These are phyloP conservation scores for Monilinia fructigena DNA, from an alignment of 2,329 filamentous ascomycete species.

Conservation along the genomic window DNA sequence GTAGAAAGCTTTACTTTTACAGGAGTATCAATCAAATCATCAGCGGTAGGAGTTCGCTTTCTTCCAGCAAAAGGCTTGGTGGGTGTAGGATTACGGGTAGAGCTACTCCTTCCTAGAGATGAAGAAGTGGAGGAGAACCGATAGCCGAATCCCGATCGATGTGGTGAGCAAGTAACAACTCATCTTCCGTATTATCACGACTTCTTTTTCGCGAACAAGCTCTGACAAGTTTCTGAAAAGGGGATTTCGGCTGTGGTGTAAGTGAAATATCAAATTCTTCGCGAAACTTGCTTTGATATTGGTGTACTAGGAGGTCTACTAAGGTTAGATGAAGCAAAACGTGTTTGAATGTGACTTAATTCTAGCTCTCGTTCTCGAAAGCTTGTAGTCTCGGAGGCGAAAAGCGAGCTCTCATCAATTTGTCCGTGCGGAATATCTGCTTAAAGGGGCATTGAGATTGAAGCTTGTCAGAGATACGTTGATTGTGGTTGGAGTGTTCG, in stretches of 20 bases:
- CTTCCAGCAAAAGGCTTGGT: background rate
- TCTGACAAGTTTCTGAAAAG: slow-evolving; percentile 22
- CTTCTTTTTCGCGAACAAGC: slow-evolving; percentile 16
- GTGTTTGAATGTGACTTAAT: slow-evolving; percentile 30
- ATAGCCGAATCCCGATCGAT: slow-evolving; percentile 26
- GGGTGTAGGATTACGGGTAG: background rate
- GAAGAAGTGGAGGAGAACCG: slow-evolving; percentile 21
- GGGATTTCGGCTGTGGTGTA: slow-evolving; percentile 12
- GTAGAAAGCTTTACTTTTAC: slow-evolving; percentile 16
- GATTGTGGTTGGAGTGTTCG: slow-evolving; percentile 21
- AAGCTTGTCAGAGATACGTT: slow-evolving; percentile 28
- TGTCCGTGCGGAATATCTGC: slow-evolving; percentile 25
- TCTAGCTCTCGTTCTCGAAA: slow-evolving; percentile 36
- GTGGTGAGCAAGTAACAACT: slow-evolving; percentile 4
- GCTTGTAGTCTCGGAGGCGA: slow-evolving; percentile 36
- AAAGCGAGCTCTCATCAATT: slow-evolving; percentile 33
- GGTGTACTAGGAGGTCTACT: slow-evolving; percentile 31
- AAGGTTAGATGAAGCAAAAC: slow-evolving; percentile 32
- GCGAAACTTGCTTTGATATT: slow-evolving; percentile 37
- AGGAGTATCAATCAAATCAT: slow-evolving; percentile 17
- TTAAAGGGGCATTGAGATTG: slow-evolving; percentile 25
- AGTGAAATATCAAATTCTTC: slow-evolving; percentile 36
- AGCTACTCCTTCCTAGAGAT: background rate
- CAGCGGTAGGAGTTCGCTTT: background rate
- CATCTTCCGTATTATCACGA: slow-evolving; percentile 10